These are phyloP conservation scores for Clonostachys byssicola DNA, from an alignment of 2,329 filamentous ascomycete species.

Conservation along the genomic window DNA sequence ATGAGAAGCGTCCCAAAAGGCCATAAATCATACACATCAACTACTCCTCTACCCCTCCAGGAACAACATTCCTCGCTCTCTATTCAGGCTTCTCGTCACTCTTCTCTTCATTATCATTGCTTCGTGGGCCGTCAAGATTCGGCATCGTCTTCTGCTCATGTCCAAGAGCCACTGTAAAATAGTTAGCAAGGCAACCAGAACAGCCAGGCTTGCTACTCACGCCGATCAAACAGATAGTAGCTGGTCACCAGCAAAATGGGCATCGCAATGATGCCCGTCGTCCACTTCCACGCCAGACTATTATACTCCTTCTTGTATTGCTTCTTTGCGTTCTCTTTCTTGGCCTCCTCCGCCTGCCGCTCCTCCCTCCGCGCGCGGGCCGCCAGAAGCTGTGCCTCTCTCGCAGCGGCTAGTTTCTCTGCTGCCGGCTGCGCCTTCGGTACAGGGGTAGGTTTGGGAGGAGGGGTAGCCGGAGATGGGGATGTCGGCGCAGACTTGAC, in stretches of 20 bases:
- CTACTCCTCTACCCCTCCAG: too few species aligned
- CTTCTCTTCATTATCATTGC: too few species aligned
- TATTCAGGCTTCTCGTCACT: too few species aligned
- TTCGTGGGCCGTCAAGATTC: too few species aligned
- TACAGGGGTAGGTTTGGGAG: not conserved
- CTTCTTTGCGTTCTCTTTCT: constrained; percentile 11
- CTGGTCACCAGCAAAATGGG: constrained; percentile 52
- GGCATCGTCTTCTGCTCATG: constrained; percentile 14
- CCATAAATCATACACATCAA: too few species aligned
- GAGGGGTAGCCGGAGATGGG: not conserved
- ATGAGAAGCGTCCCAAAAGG: too few species aligned
- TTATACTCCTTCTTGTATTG: constrained; percentile 39
- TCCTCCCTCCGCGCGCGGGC: constrained; percentile 11
- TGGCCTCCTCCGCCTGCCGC: constrained; percentile 8
- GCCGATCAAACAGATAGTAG: constrained; percentile 45
- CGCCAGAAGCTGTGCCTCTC: constrained; percentile 12
- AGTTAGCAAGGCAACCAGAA: not conserved
- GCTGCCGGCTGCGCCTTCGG: not conserved
- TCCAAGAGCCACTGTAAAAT: constrained; percentile 20
- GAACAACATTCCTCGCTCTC: too few species aligned
- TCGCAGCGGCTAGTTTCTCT: constrained; percentile 8
- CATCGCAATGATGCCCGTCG: constrained; percentile 42
- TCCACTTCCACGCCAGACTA: constrained; percentile 37
- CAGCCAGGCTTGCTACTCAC: constrained; percentile 21
- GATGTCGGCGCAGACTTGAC: not conserved